Conservation (phyloP, 2,329 filamentous ascomycete species). For the Nigrospora oryzae region DNA sequence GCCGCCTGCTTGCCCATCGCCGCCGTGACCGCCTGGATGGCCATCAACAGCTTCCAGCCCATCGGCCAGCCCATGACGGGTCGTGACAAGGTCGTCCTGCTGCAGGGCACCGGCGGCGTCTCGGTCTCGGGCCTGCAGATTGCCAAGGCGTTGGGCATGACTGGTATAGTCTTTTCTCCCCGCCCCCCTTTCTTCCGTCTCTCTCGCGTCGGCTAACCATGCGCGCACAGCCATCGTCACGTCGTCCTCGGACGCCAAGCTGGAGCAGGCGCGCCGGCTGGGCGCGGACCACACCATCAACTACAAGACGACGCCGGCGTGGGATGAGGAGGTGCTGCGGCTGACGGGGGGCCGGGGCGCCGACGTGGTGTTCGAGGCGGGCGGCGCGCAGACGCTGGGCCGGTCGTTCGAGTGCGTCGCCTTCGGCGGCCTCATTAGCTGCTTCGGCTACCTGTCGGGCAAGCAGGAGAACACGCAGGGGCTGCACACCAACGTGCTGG, state of each 20-base stretch:
- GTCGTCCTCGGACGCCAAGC: conserved; percentile 38
- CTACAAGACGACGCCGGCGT: conserved; percentile 42
- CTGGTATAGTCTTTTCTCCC: conserved; percentile 23
- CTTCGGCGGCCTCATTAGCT: conserved; percentile 44
- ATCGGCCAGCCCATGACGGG: conserved; percentile 38
- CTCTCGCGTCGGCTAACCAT: neutral
- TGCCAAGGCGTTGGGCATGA: conserved; percentile 41
- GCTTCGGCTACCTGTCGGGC: conserved; percentile 31
- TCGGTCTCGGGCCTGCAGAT: conserved; percentile 43
- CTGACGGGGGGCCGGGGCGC: conserved; percentile 37
- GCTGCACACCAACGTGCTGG: conserved; percentile 45
- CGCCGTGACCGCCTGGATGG: conserved; percentile 57
- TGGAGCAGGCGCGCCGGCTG: conserved; percentile 34
- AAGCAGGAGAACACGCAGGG: conserved; percentile 36
- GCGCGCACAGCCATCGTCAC: conserved; percentile 10
- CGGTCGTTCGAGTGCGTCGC: conserved; percentile 44
- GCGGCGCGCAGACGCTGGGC: conserved; percentile 40
- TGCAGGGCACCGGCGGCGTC: conserved; percentile 49
- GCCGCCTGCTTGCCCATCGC: conserved; percentile 54
- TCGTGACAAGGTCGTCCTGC: conserved; percentile 33
- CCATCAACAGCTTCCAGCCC: conserved; percentile 51
- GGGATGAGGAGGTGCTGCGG: conserved; percentile 38
- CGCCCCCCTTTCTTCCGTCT: neutral
- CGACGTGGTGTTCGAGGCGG: conserved; percentile 47
- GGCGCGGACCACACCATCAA: conserved; percentile 46